phyloP scores from a whole-genome alignment of 371 early-diverging fungal genomes.

The Umbelopsis sp. region DNA sequence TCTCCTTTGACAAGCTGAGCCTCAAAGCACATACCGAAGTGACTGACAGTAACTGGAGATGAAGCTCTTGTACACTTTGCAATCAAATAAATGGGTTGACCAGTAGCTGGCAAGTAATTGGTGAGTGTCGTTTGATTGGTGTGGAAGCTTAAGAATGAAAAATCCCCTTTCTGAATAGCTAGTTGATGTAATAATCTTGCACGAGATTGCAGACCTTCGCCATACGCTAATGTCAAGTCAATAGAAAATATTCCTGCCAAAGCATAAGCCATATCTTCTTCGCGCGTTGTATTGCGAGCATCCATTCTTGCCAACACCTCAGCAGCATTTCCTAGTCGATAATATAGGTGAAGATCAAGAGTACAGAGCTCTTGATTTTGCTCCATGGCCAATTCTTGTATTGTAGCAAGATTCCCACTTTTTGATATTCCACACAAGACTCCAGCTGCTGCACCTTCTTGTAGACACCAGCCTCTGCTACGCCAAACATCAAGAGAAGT shows the following conservation, averaged over 20 bases:
- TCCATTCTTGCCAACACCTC: background rate
- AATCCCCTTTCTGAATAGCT: background rate
- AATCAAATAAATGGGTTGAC: background rate
- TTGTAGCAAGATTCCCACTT: background rate
- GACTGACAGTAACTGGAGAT: background rate
- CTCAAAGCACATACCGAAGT: too few species aligned
- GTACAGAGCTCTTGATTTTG: background rate
- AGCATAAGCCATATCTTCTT: background rate
- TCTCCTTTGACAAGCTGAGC: too few species aligned
- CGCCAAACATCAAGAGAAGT: background rate
- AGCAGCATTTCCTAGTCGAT: background rate
- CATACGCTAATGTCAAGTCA: background rate
- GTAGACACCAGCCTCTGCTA: background rate
- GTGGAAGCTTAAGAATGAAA: background rate
- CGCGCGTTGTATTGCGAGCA: background rate
- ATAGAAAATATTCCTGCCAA: background rate
- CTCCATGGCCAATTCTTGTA: background rate
- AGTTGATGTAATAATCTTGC: background rate
- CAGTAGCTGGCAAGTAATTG: background rate
- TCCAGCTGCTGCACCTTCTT: background rate
- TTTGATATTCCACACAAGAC: background rate
- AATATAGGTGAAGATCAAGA: background rate
- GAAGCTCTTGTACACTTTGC: background rate
- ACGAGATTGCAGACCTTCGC: background rate
- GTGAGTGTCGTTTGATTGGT: background rate